Conservation (phyloP, 148 eudicot genomes). For the Rhododendron mucronatum region DNA sequence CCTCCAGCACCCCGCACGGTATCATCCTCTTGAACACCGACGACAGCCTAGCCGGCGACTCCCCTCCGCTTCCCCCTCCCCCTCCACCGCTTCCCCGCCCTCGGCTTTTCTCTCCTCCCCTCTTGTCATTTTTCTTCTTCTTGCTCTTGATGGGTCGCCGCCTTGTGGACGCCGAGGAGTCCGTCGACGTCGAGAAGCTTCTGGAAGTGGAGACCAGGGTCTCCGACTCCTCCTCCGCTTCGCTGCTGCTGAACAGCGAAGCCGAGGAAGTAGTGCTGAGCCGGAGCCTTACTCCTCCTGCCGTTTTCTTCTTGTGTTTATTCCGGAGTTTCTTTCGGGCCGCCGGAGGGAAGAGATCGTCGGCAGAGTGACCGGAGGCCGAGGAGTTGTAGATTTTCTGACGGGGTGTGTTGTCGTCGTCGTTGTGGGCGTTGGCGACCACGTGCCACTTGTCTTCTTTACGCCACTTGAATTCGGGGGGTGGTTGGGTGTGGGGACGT, state of each 20-base stretch:
- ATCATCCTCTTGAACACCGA: conserved; percentile 70
- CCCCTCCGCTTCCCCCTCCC: neutral
- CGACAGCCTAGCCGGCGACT: conserved; percentile 71
- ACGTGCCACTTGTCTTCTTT: conserved; percentile 62
- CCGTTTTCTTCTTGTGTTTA: conserved; percentile 27
- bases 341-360: conserved; percentile 29
- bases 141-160: conserved; percentile 4
- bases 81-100: neutral
- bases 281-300: conserved; percentile 16
- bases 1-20: conserved; percentile 68
- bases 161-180: conserved; percentile 20
- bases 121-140: neutral
- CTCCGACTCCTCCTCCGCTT: conserved; percentile 32
- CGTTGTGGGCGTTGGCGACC: conserved; percentile 29
- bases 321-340: conserved; percentile 8
- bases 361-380: conserved; percentile 23
- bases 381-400: conserved; percentile 61
- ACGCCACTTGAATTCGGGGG: conserved; percentile 33
- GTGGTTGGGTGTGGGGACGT: conserved; percentile 21
- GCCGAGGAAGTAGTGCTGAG: conserved; percentile 23
- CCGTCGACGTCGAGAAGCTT: conserved; percentile 33
- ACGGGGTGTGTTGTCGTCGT: conserved; percentile 38
- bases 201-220: conserved; percentile 48
- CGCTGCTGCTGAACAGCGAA: conserved; percentile 35
- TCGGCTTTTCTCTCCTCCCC: conserved; percentile 1